Evolutionary conservation across 2,329 filamentous ascomycete species (phyloP).

Genomic region (Plenodomus lindquistii): DNA sequence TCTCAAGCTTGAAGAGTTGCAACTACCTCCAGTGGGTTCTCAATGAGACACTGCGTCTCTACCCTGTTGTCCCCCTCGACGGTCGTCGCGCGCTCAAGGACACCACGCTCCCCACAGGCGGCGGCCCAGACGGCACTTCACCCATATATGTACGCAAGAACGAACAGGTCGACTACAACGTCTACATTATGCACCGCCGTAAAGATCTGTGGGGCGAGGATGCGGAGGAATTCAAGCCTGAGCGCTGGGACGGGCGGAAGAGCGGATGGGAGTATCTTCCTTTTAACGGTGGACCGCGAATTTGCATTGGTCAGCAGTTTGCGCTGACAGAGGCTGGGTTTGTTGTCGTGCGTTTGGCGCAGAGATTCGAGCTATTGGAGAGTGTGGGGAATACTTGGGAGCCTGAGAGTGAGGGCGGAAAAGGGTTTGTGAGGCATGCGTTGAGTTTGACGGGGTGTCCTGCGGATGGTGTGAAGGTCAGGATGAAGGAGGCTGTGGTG

Average conservation of each 20-base stretch:
- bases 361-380: constrained; percentile 34
- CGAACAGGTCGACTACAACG: constrained; percentile 26
- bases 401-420: constrained; percentile 25
- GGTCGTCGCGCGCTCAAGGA: constrained; percentile 33
- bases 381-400: constrained; percentile 33
- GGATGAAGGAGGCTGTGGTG: constrained; percentile 35
- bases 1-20: constrained; percentile 39
- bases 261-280: constrained; percentile 39
- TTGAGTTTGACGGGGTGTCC: constrained; percentile 33
- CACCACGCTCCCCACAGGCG: constrained; percentile 41
- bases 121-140: constrained; percentile 38
- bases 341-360: constrained; percentile 29
- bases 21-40: constrained; percentile 39
- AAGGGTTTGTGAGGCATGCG: constrained; percentile 25
- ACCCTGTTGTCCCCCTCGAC: constrained; percentile 40
- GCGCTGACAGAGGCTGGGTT: constrained; percentile 37
- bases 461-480: constrained; percentile 37
- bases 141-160: constrained; percentile 41
- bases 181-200: constrained; percentile 40
- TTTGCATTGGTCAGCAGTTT: constrained; percentile 41
- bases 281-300: constrained; percentile 39
- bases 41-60: constrained; percentile 41
- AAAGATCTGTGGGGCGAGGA: constrained; percentile 45
- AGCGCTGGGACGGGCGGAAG: constrained; percentile 40
- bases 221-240: constrained; percentile 41